Evolutionary conservation across 2,329 filamentous ascomycete genomes (phyloP).

Genomic region (Dothiorella sarmentorum): DNA sequence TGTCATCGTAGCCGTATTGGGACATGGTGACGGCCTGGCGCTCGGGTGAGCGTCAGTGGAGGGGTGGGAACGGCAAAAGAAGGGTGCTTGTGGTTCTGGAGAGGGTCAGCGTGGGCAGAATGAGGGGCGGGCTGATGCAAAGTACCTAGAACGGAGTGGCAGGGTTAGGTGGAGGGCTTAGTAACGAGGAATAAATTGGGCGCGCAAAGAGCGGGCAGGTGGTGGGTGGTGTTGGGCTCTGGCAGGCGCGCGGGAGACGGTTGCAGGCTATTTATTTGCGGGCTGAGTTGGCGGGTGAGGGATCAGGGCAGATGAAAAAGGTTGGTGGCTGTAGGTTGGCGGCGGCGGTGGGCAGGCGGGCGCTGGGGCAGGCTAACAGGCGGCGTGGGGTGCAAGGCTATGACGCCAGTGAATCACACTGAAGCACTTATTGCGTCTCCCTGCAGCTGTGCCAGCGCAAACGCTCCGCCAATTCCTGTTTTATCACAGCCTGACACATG

Average conservation of each 20-base stretch:
- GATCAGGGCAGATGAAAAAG: not conserved
- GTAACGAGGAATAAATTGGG: slow-evolving; percentile 6
- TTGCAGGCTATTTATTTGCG: slow-evolving; percentile 6
- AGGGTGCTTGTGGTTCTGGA: not conserved
- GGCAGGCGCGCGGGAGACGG: slow-evolving; percentile 10
- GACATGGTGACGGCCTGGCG: slow-evolving; percentile 38
- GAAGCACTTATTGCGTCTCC: slow-evolving; percentile 1
- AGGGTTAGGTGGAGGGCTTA: not conserved
- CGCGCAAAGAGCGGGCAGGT: slow-evolving; percentile 8
- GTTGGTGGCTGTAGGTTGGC: slow-evolving; percentile 3
- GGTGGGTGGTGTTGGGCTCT: slow-evolving; percentile 1
- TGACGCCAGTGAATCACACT: slow-evolving; percentile 13
- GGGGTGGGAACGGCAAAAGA: not conserved
- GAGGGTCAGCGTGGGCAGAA: not conserved
- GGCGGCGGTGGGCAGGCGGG: not conserved
- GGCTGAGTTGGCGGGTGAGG: slow-evolving; percentile 1
- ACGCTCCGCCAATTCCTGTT: not conserved
- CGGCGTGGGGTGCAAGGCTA: not conserved
- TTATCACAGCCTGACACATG: not conserved
- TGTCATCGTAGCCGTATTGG: slow-evolving; percentile 49
- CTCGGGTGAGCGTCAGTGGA: not conserved
- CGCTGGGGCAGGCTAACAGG: not conserved
- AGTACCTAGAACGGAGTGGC: not conserved
- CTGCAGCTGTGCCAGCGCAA: slow-evolving; percentile 3
- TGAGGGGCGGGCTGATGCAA: not conserved